Conservation (phyloP, 2,329 filamentous ascomycete genomes). For the Zalaria obscura region DNA sequence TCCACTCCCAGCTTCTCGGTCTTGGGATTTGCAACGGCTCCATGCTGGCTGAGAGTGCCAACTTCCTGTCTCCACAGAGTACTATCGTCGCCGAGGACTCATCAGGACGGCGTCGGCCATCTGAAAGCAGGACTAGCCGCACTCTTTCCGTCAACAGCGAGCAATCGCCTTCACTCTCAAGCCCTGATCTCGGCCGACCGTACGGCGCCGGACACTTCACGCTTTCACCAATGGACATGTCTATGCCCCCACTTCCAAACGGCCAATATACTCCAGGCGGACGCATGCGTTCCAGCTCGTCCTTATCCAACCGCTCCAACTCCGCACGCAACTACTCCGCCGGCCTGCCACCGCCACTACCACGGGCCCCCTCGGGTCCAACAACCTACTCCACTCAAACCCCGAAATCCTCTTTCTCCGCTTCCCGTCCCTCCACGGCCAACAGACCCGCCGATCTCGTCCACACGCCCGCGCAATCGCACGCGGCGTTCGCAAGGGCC, state of each 20-base stretch:
- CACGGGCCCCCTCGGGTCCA: neutral
- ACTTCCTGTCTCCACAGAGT: conserved; percentile 42
- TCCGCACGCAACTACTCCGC: neutral
- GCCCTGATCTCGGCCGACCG: conserved; percentile 3
- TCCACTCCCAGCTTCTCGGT: conserved; percentile 55
- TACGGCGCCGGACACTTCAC: neutral
- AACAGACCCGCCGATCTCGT: conserved; percentile 10
- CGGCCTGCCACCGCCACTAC: neutral
- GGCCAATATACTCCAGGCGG: conserved; percentile 10
- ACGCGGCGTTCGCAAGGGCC: conserved; percentile 1
- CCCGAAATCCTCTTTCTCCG: conserved; percentile 31
- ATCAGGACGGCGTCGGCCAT: conserved; percentile 3
- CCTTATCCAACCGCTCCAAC: conserved; percentile 38
- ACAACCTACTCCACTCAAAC: conserved; percentile 15
- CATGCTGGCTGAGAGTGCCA: conserved; percentile 42
- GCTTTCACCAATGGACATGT: conserved; percentile 38
- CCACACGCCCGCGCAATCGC: conserved; percentile 2
- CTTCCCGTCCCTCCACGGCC: conserved; percentile 19
- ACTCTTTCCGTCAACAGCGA: conserved; percentile 8
- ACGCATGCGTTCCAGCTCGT: conserved; percentile 43
- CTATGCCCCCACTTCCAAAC: conserved; percentile 24
- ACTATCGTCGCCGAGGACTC: conserved; percentile 22
- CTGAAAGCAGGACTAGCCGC: conserved; percentile 2
- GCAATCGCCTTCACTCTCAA: conserved; percentile 4
- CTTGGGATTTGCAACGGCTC: conserved; percentile 68